phyloP scores from a whole-genome alignment of 805 yeast genomes.

The Pichia nakasei region DNA sequence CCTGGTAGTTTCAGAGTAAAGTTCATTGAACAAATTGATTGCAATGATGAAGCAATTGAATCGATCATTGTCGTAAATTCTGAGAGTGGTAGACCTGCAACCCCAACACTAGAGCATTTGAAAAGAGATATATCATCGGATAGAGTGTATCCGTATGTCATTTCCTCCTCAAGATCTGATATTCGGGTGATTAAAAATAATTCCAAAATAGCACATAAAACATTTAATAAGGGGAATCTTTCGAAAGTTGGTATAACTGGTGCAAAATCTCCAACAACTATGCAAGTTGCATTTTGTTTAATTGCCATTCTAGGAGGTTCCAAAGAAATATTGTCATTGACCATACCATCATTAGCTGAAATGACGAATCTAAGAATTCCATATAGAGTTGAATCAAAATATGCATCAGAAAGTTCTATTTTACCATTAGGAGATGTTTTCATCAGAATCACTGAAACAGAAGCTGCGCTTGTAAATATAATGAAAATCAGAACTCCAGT shows the following conservation, averaged over 20 bases:
- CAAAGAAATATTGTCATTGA: conserved; percentile 25
- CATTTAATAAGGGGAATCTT: conserved; percentile 42
- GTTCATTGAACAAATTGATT: conserved; percentile 38
- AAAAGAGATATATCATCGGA: conserved; percentile 31
- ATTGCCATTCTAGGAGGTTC: conserved; percentile 23
- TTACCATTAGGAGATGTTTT: conserved; percentile 42
- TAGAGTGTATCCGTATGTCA: conserved; percentile 50
- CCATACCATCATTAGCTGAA: conserved; percentile 59
- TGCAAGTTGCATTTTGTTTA: conserved; percentile 21
- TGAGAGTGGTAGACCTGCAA: conserved; percentile 53
- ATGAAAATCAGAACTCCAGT: conserved; percentile 34
- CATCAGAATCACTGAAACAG: conserved; percentile 46
- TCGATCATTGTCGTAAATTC: conserved; percentile 51
- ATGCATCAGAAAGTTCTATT: conserved; percentile 35
- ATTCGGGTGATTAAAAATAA: conserved; percentile 56
- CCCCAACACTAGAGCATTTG: conserved; percentile 53
- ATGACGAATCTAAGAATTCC: conserved; percentile 40
- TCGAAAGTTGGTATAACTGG: conserved; percentile 46
- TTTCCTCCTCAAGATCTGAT: conserved; percentile 49
- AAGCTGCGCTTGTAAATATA: conserved; percentile 43
- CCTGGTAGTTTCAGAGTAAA: conserved; percentile 55
- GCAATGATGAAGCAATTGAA: conserved; percentile 44
- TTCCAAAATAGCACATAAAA: conserved; percentile 54
- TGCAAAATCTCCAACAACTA: conserved; percentile 13
- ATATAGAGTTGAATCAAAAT: conserved; percentile 31